These are phyloP conservation scores for Tulasnella sp. DNA, from an alignment of 768 basidiomycete genomes.

Conservation along the genomic window DNA sequence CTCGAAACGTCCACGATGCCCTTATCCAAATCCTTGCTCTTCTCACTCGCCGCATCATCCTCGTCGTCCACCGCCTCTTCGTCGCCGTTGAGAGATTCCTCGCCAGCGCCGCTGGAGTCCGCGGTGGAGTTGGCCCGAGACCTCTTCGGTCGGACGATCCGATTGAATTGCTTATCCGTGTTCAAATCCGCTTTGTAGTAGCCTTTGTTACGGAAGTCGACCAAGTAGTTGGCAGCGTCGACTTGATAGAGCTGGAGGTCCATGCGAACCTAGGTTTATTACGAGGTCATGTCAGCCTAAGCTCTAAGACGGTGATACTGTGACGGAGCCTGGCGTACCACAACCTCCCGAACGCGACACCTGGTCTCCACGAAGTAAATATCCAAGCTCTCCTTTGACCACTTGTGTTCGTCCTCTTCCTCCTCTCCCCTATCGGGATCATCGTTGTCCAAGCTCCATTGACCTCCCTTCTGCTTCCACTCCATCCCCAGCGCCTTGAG, in stretches of 20 bases:
- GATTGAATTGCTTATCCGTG: slow-evolving; percentile 9
- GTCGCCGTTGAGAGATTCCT: slow-evolving; percentile 1
- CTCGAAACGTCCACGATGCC: slow-evolving; percentile 29
- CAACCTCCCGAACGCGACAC: slow-evolving; percentile 79
- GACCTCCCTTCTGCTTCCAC: slow-evolving; percentile 83
- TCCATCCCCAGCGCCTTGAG: slow-evolving; percentile 87
- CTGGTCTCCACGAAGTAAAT: slow-evolving; percentile 94
- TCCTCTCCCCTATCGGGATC: slow-evolving; percentile 26
- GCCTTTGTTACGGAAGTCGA: slow-evolving; percentile 97
- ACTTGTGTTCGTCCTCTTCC: slow-evolving; percentile 27
- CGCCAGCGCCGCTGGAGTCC: neutral
- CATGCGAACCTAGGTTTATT: slow-evolving; percentile 70
- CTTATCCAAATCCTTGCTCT: slow-evolving; percentile 12
- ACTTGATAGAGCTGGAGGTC: slow-evolving; percentile 96
- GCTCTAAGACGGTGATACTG: neutral
- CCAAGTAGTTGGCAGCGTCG: slow-evolving; percentile 89
- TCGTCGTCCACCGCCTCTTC: slow-evolving; percentile 36
- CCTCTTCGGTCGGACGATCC: slow-evolving; percentile 10
- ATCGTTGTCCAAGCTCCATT: slow-evolving; percentile 20
- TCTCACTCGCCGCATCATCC: slow-evolving; percentile 37
- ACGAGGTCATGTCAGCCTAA: neutral
- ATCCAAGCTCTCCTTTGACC: slow-evolving; percentile 30
- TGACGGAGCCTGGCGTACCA: slow-evolving; percentile 42
- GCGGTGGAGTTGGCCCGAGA: neutral
- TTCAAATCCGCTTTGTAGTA: slow-evolving; percentile 56